Conservation (phyloP, 1,284 basidiomycete genomes). For the Albatrellus sp. region DNA sequence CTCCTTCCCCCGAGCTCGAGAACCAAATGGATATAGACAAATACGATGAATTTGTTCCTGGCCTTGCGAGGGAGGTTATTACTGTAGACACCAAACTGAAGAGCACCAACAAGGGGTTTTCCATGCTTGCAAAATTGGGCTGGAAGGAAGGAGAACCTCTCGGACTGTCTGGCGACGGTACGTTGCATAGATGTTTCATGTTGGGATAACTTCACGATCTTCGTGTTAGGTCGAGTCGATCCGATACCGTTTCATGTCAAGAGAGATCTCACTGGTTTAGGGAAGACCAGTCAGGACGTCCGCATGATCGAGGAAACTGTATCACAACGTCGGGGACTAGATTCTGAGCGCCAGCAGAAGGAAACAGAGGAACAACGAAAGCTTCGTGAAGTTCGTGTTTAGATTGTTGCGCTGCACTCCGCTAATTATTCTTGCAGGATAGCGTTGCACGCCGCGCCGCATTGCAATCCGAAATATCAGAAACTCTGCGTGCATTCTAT, state of each 20-base stretch:
- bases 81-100: constrained; percentile 72
- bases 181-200: constrained; percentile 8
- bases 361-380: constrained; percentile 66
- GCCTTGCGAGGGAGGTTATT: constrained; percentile 43
- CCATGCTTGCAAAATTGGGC: constrained; percentile 67
- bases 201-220: neutral
- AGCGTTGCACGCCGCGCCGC: constrained; percentile 52
- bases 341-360: constrained; percentile 66
- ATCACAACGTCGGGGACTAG: constrained; percentile 61
- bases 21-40: constrained; percentile 48
- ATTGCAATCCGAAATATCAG: constrained; percentile 51
- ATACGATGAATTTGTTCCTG: constrained; percentile 53
- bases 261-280: constrained; percentile 62
- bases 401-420: constrained; percentile 1
- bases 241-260: constrained; percentile 73
- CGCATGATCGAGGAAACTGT: constrained; percentile 75
- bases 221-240: constrained; percentile 53
- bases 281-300: constrained; percentile 64
- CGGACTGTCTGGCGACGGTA: constrained; percentile 65
- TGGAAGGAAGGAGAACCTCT: constrained; percentile 71
- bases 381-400: constrained; percentile 45
- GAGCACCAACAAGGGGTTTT: constrained; percentile 65
- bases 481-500: constrained; percentile 61
- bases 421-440: constrained; percentile 30
- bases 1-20: constrained; percentile 37